Evolutionary conservation across 2,329 filamentous ascomycete genomes (phyloP), one percentile per base, ranked within the genome.

Genomic region (Pyrenochaeta sp.): DNA sequence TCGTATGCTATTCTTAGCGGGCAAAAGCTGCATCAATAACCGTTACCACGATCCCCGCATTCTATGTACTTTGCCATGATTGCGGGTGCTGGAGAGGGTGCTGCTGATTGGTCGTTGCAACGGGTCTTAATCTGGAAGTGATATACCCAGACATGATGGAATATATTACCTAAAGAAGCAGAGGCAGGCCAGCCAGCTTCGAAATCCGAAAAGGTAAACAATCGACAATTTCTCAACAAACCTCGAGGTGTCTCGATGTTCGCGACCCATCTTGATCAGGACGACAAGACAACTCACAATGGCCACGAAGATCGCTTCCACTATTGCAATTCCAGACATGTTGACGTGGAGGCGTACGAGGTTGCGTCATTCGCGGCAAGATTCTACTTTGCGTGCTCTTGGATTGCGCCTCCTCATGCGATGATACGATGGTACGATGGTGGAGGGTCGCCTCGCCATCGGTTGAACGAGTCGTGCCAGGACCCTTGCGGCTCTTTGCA

Each of bases 61-160:
- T 29, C 37, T 32, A 6, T 20, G 28, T 56, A 59, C 56, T 63
- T 40, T 63, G 48, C 18, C 6, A 26, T 61, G 28, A 59, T 65
- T 61, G 48, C 30, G 29, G 26, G 27, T 48, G 32, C 14, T 36
- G 18, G 29, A 32, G 17, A 15, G 13, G 10, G 23, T 5, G 17
- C 7, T 22, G 47, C 32, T 58, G 49, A 58, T 63, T 65, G 61
- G 60, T 42, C 31, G 41, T 14, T 31, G 18, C 14, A 5, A 27
- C 18, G 26, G 22, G 14, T 37, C 37, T 52, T 55, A 62, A 63
- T 63, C 24, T 65, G 48, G 44, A 48, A 35, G 35, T 59, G 45
- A 50, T 57, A 53, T 57, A 48, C 29, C 29, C 20, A 27, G 35
- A 42, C 39, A 32, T 46, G 35, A 36, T 19, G 41, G 15, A 29